Conservation (phyloP, 1,284 basidiomycete genomes). For the Sporisorium iseilematis-ciliati region DNA sequence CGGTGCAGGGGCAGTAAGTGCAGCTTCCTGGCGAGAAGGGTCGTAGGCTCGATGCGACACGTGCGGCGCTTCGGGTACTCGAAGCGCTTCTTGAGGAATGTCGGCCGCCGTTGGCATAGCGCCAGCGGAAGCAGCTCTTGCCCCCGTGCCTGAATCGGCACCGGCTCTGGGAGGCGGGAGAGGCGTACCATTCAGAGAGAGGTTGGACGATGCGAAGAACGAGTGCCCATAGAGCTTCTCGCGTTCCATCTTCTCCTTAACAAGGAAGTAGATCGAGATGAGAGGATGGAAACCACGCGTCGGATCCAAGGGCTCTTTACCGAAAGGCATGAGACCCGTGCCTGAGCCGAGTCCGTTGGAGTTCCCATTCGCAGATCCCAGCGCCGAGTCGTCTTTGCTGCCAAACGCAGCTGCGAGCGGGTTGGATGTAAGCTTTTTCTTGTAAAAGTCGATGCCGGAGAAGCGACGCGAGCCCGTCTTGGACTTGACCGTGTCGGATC, state of each 20-base stretch:
- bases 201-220: conserved; percentile 91
- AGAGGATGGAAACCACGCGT: conserved; percentile 93
- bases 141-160: conserved; percentile 19
- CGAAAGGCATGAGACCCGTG: conserved; percentile 39
- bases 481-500: conserved; percentile 46
- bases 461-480: conserved; percentile 74
- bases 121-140: conserved; percentile 16
- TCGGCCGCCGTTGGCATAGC: conserved; percentile 68
- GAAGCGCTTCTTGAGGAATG: conserved; percentile 66
- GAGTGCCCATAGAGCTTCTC: conserved; percentile 92
- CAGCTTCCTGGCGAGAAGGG: conserved; percentile 44
- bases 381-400: conserved; percentile 45
- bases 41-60: conserved; percentile 60
- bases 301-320: conserved; percentile 77
- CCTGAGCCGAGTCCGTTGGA: conserved; percentile 52
- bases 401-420: conserved; percentile 54
- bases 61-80: conserved; percentile 63
- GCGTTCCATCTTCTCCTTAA: conserved; percentile 92
- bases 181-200: conserved; percentile 71
- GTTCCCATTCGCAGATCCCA: conserved; percentile 29
- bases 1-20: conserved; percentile 29
- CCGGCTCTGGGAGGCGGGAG: conserved; percentile 27
- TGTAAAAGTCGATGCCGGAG: conserved; percentile 94
- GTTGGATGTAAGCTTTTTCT: conserved; percentile 77
- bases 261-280: conserved; percentile 95